Base-by-base conservation (phyloP, 192 early-diverging fungal species). In the Phycomyces nitens region DNA sequence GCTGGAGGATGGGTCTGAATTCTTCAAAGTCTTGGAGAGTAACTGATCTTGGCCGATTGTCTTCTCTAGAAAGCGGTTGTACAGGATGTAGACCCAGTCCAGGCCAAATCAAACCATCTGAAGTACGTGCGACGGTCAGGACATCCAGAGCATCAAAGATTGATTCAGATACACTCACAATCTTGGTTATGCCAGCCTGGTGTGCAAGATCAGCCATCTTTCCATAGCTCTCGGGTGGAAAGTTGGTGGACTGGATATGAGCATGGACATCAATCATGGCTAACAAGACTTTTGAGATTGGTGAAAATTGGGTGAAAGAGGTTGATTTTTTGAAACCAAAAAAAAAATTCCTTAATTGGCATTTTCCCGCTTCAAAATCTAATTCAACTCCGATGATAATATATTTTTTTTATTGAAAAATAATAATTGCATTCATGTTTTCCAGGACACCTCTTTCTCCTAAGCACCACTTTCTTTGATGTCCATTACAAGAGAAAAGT, bases 221-320 rank as follows among this genome's bases (percentile, higher is more conserved):
- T 1, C 51, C 22, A 4, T 7, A 68, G 53, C 10, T 23, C 47
- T 65, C 65, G 64, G 53, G 56, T 58, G 41, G 64, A 51, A 82
- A 80, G 34, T 74, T 80, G 1, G 62, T 61, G 12, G 66, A 70
- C 54, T 78, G 74, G 43, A 82, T 56, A 54, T 84, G 82, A 12
- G 82, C 82, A 68, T 84, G 82, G 8, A 75, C 73, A 68, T 84
- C 82, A 55, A 84, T 78, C 76, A 78, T 72, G 27, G n/a, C 3
- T 51, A 34, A 49, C 12, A 21, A n/a, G n/a, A n/a, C n/a, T n/a
- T n/a, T n/a, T n/a, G n/a, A n/a, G n/a, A n/a, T n/a, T n/a, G n/a
- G n/a, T n/a, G n/a, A 8, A 59, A 59, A 59, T 24, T 12, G 39
- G 39, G 39, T 39, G 27, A 60, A 42, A 60, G 29, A 34, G 29